These are phyloP conservation scores for Oryza meyeriana DNA, from an alignment of 176 grass and related monocot species.

Conservation along the genomic window DNA sequence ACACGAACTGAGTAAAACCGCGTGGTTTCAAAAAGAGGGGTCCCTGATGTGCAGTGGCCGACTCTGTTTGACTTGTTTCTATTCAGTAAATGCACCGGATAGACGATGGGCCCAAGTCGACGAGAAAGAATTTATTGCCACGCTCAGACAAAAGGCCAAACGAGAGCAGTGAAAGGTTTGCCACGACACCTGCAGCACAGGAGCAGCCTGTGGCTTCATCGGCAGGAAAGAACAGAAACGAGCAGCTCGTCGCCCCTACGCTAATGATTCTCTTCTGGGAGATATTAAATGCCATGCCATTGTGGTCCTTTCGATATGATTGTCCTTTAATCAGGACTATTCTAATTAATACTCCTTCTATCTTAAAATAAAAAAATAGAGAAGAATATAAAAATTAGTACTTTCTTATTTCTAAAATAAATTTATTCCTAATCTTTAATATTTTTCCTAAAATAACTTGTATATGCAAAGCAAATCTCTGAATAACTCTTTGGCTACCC, in stretches of 20 bases:
- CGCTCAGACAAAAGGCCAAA: slow-evolving; percentile 36
- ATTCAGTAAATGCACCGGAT: slow-evolving; percentile 27
- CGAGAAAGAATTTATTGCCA: slow-evolving; percentile 32
- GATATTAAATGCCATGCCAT: slow-evolving; percentile 34
- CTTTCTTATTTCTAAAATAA: too few relatives aligned
- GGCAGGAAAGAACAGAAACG: slow-evolving; percentile 33
- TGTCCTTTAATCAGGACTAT: neutral
- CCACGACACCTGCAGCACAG: slow-evolving; percentile 22
- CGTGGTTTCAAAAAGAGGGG: slow-evolving; percentile 10
- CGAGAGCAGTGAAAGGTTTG: slow-evolving; percentile 45
- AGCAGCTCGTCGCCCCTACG: slow-evolving; percentile 26
- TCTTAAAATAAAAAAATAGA: too few relatives aligned
- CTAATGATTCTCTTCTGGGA: slow-evolving; percentile 41
- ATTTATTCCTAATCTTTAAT: too few relatives aligned
- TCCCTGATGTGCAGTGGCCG: slow-evolving; percentile 12
- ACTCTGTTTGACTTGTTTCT: slow-evolving; percentile 42
- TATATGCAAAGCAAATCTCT: too few relatives aligned
- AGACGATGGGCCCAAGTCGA: neutral
- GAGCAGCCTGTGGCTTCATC: slow-evolving; percentile 6
- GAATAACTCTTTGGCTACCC: too few relatives aligned
- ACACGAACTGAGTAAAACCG: neutral
- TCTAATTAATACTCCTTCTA: too few relatives aligned
- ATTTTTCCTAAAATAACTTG: too few relatives aligned
- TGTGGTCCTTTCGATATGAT: neutral
- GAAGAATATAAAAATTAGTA: too few relatives aligned